phyloP scores from a whole-genome alignment of 202 grass and related monocot species.

The Setaria viridis region DNA sequence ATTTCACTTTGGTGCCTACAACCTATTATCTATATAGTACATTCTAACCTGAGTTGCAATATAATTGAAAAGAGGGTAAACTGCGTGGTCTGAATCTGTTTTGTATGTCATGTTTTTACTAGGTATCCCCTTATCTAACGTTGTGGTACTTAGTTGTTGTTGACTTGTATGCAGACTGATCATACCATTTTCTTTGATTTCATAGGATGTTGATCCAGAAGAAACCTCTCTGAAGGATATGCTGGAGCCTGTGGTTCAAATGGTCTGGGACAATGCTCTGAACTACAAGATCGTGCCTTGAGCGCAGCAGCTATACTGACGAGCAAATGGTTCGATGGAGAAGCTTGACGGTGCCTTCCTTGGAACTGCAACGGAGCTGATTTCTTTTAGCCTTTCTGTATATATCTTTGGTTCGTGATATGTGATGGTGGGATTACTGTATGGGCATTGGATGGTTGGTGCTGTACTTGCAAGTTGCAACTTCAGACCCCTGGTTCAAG shows the following conservation, averaged over 20 bases:
- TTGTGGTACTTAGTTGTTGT: not conserved
- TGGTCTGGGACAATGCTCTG: constrained; percentile 51
- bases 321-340: not conserved
- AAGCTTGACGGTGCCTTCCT: not conserved
- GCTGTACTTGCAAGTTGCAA: not conserved
- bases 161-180: not conserved
- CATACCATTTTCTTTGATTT: not conserved
- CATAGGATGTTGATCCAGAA: constrained; percentile 25
- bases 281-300: constrained; percentile 29
- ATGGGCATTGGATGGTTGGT: not conserved
- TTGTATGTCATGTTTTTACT: not conserved
- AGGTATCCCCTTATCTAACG: not conserved
- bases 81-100: not conserved
- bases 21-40: not conserved
- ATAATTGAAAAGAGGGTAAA: not conserved
- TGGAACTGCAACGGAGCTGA: not conserved
- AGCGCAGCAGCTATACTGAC: not conserved
- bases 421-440: not conserved
- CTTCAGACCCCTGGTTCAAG: not conserved
- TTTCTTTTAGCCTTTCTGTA: not conserved
- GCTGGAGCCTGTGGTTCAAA: constrained; percentile 37
- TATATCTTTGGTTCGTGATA: not conserved
- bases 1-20: not conserved
- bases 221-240: constrained; percentile 43
- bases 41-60: too few relatives aligned